Conservation (phyloP, 306 rosid species). For the Neltuma alba region DNA sequence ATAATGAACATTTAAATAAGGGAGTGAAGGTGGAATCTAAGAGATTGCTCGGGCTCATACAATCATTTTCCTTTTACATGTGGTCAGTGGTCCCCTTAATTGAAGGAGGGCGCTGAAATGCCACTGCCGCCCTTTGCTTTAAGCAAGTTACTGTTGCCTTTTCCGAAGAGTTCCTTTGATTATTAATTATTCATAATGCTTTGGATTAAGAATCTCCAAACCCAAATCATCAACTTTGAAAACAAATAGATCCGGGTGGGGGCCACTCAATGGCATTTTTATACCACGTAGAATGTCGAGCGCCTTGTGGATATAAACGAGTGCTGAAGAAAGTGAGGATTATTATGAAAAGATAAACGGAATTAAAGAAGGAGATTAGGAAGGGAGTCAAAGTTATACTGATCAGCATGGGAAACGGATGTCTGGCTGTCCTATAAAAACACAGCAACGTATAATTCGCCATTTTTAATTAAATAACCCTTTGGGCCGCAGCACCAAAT, state of each 20-base stretch:
- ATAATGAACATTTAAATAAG: constrained; percentile 27
- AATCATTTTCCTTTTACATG: constrained; percentile 19
- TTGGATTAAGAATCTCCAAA: constrained; percentile 27
- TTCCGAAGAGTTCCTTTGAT: constrained; percentile 16
- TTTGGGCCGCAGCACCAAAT: neutral
- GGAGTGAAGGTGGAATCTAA: constrained; percentile 43
- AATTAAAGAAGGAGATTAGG: constrained; percentile 30
- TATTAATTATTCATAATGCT: neutral
- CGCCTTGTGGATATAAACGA: neutral
- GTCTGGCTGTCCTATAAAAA: constrained; percentile 39
- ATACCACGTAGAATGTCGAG: neutral
- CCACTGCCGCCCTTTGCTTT: constrained; percentile 28
- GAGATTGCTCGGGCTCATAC: constrained; percentile 30
- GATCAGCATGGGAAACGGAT: constrained; percentile 39
- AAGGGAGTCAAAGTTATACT: constrained; percentile 41
- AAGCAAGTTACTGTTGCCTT: constrained; percentile 25
- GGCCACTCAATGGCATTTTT: constrained; percentile 33
- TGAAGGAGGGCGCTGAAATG: constrained; percentile 43
- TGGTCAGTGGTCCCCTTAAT: constrained; percentile 46
- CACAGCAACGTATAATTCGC: constrained; percentile 13
- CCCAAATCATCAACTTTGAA: constrained; percentile 35
- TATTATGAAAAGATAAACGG: constrained; percentile 24
- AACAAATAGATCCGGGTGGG: constrained; percentile 34
- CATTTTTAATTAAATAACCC: constrained; percentile 4
- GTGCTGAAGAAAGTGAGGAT: constrained; percentile 32